Base-by-base conservation (phyloP, 305 asterid species). In the Solanum hybrid region DNA sequence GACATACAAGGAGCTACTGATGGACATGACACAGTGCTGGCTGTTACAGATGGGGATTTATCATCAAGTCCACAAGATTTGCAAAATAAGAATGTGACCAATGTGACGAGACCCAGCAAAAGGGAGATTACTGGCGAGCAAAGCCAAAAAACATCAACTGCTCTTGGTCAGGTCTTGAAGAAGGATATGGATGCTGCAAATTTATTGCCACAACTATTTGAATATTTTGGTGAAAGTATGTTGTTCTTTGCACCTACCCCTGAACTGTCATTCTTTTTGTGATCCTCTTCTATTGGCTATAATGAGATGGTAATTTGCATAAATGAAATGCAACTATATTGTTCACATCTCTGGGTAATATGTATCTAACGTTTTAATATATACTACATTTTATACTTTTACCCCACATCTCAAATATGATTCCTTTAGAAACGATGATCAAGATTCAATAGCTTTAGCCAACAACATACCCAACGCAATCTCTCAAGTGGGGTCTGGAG, bases 151-250 rank as follows among this genome's bases (percentile, higher is more conserved):
- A 26, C 93, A 73, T 72, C 95, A 83, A 92, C 94, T 89, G 92
- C 89, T 89, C 92, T 93, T 39, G 95, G 92, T 90, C 96, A 92
- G 93, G 97, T 96, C 36, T 90, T 95, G 96, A 96, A 92, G 91
- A 97, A 93, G 65, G 95, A 93, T 61, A 90, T 72, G 10, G 95
- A 93, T 89, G 93, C 94, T 37, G 93, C 95, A 34, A 92, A 90
- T 17, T 91, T 94, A 90, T 87, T 96, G 89, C 97, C 97, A 20
- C 86, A 77, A 87, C 89, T 95, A 88, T 92, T 78, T 37, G 98
- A 97, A n/a, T 88, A 92, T 90, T 98, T 98, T 92, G 99, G 99
- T 61, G 99, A 98, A 89, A 94, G 97, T 92, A 94, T 97, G 95
- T 61, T 96, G 31, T 90, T 94, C n/a, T 98, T 95, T 89, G 94